Base-by-base conservation (phyloP, 192 early-diverging fungal species). In the Glomus cerebriforme region DNA sequence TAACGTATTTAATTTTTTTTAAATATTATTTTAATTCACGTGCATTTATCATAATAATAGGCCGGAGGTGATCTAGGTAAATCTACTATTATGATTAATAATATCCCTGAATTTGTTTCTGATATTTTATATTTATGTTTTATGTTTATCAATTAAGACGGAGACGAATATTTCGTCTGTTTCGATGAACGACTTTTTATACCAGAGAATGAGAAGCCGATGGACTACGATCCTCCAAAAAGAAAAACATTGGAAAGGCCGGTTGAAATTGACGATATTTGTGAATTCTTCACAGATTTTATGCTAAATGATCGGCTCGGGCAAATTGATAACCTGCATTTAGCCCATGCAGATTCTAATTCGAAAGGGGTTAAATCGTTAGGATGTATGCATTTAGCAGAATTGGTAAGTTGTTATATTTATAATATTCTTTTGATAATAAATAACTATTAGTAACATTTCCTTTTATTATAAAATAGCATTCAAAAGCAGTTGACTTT, bases 251-350 rank as follows among this genome's bases (percentile, higher is more conserved):
- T 76, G 0, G 79, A 79, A 1, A 65, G 69, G 0, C 75, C 85
- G 3, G 89, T 91, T 7, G 86, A 76, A 0, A 89, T 90, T 7
- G 24, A 8, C 0, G 80, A 91, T 17, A 86, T 89, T 59, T 66
- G 82, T 15, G 86, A 87, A n/a, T 92, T 92, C 73, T 94, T 92
- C 82, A 85, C 90, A n/a, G 84, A 90, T 31, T 93, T 88, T 79
- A 85, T 92, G 1, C 79, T 82, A 24, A 83, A 87, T 19, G 87
- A 94, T 75, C 90, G 90, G 63, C 82, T 94, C 0, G 93, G 93
- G 1, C 49, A 75, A 26, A 93, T 94, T 43, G 89, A 88, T 22
- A 93, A 93, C 73, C 84, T 89, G 2, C 91, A 92, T 71, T 78
- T 93, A 62, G 91, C 91, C 0, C 74, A 79, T 3, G 91, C 93